Conservation (phyloP, 768 basidiomycete species). For the Kwoniella sp. region DNA sequence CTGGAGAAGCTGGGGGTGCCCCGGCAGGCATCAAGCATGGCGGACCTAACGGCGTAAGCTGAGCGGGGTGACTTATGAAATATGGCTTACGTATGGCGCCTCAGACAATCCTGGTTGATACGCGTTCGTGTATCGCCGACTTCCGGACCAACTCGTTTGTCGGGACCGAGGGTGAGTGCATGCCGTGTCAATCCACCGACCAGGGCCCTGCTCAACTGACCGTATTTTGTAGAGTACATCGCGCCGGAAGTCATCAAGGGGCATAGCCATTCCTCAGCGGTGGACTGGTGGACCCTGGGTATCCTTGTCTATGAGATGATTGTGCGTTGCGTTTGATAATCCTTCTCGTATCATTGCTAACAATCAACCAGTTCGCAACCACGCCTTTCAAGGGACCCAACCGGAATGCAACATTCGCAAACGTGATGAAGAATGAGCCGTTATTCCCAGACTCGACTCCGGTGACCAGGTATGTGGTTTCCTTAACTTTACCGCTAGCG, state of each 20-base stretch:
- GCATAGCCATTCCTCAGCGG: conserved; percentile 92
- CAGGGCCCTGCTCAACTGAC: conserved; percentile 8
- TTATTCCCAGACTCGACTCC: conserved; percentile 80
- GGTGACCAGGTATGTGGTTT: conserved; percentile 62
- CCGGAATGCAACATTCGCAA: conserved; percentile 91
- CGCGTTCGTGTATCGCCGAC: conserved; percentile 92
- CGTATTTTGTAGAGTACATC: conserved; percentile 74
- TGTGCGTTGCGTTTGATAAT: conserved; percentile 30
- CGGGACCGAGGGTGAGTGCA: conserved; percentile 81
- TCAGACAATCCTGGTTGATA: conserved; percentile 89
- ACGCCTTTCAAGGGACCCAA: conserved; percentile 97
- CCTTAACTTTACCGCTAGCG: not conserved
- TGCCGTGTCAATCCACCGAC: conserved; percentile 15
- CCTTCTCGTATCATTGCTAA: not conserved
- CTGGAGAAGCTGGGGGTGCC: conserved; percentile 74
- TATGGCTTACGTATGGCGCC: conserved; percentile 18
- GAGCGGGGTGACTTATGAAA: not conserved
- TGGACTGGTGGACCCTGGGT: conserved; percentile 99
- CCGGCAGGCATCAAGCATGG: conserved; percentile 81
- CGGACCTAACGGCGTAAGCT: conserved; percentile 78
- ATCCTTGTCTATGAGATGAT: conserved; percentile 95
- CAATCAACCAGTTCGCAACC: conserved; percentile 73
- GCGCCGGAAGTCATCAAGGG: conserved; percentile 97
- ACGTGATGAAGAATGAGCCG: conserved; percentile 82
- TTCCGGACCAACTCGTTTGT: conserved; percentile 99